Evolutionary conservation across 257 asterid genomes (phyloP).

Genomic region (Euphrasia confusa): DNA sequence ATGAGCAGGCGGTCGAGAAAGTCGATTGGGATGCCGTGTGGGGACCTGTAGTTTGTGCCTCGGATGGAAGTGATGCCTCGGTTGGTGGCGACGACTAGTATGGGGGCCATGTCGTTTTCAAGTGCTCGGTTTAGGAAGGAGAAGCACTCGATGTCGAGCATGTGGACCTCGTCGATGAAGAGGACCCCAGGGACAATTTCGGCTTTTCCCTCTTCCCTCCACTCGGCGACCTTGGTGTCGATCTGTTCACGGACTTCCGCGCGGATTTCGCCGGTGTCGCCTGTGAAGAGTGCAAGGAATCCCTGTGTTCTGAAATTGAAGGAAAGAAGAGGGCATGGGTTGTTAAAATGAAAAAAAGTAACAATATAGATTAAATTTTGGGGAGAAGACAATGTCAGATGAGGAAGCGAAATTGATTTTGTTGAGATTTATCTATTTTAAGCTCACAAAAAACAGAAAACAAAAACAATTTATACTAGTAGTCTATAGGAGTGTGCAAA

Average conservation of each 20-base stretch:
- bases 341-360: background rate
- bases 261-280: constrained; percentile 83
- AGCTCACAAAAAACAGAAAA: background rate
- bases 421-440: background rate
- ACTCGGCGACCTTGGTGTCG: constrained; percentile 85
- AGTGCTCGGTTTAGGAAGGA: constrained; percentile 81
- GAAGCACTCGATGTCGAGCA: constrained; percentile 85
- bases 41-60: constrained; percentile 77
- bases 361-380: background rate
- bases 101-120: constrained; percentile 87
- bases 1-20: constrained; percentile 80
- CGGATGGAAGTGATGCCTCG: constrained; percentile 78
- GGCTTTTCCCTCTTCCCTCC: constrained; percentile 93
- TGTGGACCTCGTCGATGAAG: constrained; percentile 85
- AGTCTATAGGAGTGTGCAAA: too few relatives aligned
- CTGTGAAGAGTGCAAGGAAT: constrained; percentile 71
- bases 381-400: background rate
- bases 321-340: background rate
- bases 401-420: background rate
- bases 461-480: background rate
- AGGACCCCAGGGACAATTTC: constrained; percentile 85
- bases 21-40: constrained; percentile 81
- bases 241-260: constrained; percentile 86
- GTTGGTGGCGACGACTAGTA: constrained; percentile 80
- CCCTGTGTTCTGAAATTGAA: constrained; percentile 65